Percentiles rank a stretch among this genome's conserved stretches.
Evolutionary conservation across 345 rosid genomes (phyloP).

Genomic region (Fremontodendron californicum): DNA sequence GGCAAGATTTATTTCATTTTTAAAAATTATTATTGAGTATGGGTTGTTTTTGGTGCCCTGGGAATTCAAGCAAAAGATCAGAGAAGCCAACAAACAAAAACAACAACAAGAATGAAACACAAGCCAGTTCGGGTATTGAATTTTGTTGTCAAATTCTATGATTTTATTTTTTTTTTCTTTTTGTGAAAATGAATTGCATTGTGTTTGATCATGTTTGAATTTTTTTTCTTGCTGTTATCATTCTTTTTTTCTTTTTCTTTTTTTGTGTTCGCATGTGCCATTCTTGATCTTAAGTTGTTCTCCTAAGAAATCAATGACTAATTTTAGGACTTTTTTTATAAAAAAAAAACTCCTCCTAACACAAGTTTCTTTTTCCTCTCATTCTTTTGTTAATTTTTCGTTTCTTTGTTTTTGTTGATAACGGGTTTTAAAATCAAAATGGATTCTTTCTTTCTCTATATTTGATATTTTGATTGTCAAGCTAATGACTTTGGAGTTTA

Average conservation of each 20-base stretch:
- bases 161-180: neutral
- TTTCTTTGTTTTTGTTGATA: neutral
- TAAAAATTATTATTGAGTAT: conserved; percentile 26
- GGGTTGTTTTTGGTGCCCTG: conserved; percentile 64
- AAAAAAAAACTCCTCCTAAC: neutral
- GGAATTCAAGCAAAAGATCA: conserved; percentile 38
- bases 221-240: neutral
- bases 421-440: neutral
- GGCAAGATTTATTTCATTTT: neutral
- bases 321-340: too few relatives aligned
- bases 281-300: neutral
- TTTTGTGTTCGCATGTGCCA: neutral
- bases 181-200: conserved; percentile 2
- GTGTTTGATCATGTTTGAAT: conserved; percentile 1
- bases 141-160: neutral
- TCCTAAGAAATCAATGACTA: too few relatives aligned
- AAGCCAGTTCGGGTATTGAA: conserved; percentile 38
- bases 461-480: neutral
- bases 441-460: neutral
- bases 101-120: conserved; percentile 16
- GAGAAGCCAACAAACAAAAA: conserved; percentile 22
- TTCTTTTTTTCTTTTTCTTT: neutral
- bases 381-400: neutral
- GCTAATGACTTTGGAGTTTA: neutral
- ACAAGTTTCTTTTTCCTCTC: neutral